Base-by-base conservation (phyloP, 2,329 filamentous ascomycete species). In the Diaporthe velutina region DNA sequence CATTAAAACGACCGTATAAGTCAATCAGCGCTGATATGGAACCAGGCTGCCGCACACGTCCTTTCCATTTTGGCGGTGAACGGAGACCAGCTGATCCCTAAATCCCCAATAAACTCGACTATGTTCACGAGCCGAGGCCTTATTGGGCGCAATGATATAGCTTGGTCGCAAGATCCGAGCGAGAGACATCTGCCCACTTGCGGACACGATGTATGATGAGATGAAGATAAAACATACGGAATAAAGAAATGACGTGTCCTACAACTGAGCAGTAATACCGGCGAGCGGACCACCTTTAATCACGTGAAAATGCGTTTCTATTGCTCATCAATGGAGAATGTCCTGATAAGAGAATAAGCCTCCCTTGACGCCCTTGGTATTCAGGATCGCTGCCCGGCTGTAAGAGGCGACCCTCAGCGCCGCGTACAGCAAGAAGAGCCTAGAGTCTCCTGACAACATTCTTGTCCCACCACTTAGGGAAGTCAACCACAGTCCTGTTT, bases 51-150 rank as follows among this genome's bases (percentile, higher is more conserved):
- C 22, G 64, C 64, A 15, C 64, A 68, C 3, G 64, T 68, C 2
- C 64, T 68, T 68, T 68, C 64, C 15, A 68, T 68, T 22, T 40
- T 68, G 33, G 64, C 64, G 22, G 64, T 54, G 1, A 68, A 10
- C 4, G 61, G 61, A 19, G 61, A 67, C 13, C 61, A 67, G 30
- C n/a, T 67, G 45, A 67, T 67, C n/a, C 61, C 61, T 7, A 52
- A 67, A 6, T 67, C 61, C 38, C 61, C 42, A 25, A 45, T 67
- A 30, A 67, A 67, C 45, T 67, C 61, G 61, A 67, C 61, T 5
- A 67, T 67, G 61, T 67, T 67, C 61, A 67, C 61, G 25, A 67
- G 42, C 13, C 45, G 61, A 19, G 61, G 61, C 22, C 61, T 67
- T 12, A 28, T 67, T 52, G 61, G 61, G 61, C 61, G 61, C 15